phyloP scores from a whole-genome alignment of 345 rosid genomes.

The Raphanus sativus region DNA sequence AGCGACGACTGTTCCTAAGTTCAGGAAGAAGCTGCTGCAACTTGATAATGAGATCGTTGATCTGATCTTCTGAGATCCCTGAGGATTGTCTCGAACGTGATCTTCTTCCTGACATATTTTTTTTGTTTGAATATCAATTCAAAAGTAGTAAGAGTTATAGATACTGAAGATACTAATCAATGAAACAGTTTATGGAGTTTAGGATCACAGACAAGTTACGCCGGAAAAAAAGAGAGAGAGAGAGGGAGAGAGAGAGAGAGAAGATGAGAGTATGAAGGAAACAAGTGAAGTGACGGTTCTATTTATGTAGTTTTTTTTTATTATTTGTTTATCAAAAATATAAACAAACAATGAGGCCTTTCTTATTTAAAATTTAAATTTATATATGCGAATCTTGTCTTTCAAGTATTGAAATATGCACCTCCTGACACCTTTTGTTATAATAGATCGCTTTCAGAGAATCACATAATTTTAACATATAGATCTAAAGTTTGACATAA shows the following conservation, averaged over 20 bases:
- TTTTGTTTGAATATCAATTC: background rate
- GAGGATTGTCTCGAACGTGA: constrained; percentile 75
- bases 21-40: constrained; percentile 87
- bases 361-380: constrained; percentile 1
- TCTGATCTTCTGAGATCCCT: constrained; percentile 79
- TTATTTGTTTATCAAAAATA: constrained; percentile 25
- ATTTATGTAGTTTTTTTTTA: constrained; percentile 32
- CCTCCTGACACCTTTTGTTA: constrained; percentile 38
- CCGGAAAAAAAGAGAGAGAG: background rate
- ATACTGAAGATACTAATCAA: constrained; percentile 1
- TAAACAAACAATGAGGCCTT: background rate
- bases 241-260: background rate
- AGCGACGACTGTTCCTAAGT: constrained; percentile 57
- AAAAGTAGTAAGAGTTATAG: background rate
- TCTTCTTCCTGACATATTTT: constrained; percentile 84
- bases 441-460: constrained; percentile 33
- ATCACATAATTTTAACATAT: constrained; percentile 19
- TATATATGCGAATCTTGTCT: constrained; percentile 17
- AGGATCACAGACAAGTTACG: constrained; percentile 22
- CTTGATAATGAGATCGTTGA: constrained; percentile 74
- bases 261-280: constrained; percentile 28
- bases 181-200: constrained; percentile 30
- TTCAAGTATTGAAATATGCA: constrained; percentile 26
- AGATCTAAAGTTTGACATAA: constrained; percentile 28
- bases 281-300: constrained; percentile 37